phyloP scores from a whole-genome alignment of 2,329 filamentous ascomycete genomes.

The Fusarium praegraminearum region DNA sequence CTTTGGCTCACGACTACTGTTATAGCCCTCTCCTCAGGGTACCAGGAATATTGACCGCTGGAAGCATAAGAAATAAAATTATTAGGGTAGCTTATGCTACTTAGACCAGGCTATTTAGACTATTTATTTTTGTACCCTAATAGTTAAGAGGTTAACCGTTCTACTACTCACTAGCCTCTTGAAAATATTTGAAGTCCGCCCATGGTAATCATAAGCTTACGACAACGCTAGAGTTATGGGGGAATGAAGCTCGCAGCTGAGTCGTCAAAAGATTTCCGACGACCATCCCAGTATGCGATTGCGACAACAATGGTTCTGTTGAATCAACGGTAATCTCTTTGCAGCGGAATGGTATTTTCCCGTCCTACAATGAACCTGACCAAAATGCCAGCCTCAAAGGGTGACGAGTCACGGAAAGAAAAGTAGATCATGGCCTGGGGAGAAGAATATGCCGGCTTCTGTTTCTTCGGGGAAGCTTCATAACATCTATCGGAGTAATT shows the following conservation, averaged over 20 bases:
- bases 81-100: too few relatives aligned
- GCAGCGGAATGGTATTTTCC: not conserved
- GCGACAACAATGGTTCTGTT: not conserved
- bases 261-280: too few relatives aligned
- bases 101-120: too few relatives aligned
- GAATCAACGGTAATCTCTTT: not conserved
- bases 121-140: too few relatives aligned
- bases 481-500: constrained; percentile 9
- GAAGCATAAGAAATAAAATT: too few relatives aligned
- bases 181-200: not conserved
- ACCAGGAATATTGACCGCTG: too few relatives aligned
- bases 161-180: not conserved
- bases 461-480: not conserved
- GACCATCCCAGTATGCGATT: not conserved
- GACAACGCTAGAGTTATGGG: not conserved
- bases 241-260: not conserved
- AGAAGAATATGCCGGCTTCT: not conserved
- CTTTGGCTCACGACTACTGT: not conserved
- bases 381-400: not conserved
- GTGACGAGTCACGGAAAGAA: too few relatives aligned
- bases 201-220: not conserved
- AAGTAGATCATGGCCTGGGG: not conserved
- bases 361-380: too few relatives aligned
- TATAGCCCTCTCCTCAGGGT: not conserved
- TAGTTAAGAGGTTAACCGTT: too few relatives aligned